Percentiles rank a stretch among this genome's conserved stretches.
These are phyloP conservation scores for Silene uniflora DNA, from an alignment of 148 eudicot genomes.

Conservation along the genomic window DNA sequence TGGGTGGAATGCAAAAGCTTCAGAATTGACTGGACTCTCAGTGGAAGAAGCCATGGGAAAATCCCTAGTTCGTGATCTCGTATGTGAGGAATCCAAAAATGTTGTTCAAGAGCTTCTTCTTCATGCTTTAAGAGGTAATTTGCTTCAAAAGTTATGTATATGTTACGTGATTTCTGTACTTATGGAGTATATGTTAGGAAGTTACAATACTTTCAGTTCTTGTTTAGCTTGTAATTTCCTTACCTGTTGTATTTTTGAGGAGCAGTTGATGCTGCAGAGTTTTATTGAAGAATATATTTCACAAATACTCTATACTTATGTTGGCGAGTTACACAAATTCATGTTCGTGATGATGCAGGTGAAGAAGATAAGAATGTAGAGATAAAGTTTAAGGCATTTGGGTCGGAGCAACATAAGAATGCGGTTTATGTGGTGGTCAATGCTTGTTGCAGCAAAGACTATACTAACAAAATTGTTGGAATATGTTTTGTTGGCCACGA, in stretches of 20 bases:
- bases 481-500: slow-evolving; percentile 95
- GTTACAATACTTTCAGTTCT: background rate
- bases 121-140: slow-evolving; percentile 70
- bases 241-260: background rate
- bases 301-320: background rate
- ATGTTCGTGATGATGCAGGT: slow-evolving; percentile 49
- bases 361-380: slow-evolving; percentile 90
- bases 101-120: slow-evolving; percentile 57
- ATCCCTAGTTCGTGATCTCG: slow-evolving; percentile 74
- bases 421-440: slow-evolving; percentile 77
- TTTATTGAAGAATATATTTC: background rate
- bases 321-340: background rate
- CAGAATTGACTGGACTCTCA: slow-evolving; percentile 77
- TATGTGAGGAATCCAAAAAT: slow-evolving; percentile 62
- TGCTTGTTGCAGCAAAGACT: slow-evolving; percentile 91
- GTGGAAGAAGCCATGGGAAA: slow-evolving; percentile 90
- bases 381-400: slow-evolving; percentile 69
- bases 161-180: background rate
- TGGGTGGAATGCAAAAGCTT: slow-evolving; percentile 93
- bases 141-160: background rate
- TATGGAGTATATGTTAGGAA: background rate
- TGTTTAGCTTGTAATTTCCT: background rate
- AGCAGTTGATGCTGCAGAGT: background rate
- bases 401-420: slow-evolving; percentile 37
- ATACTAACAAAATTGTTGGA: slow-evolving; percentile 61